These are phyloP conservation scores for Klebsormidium nitens DNA, from an alignment of 139 green algal genomes.

Conservation along the genomic window DNA sequence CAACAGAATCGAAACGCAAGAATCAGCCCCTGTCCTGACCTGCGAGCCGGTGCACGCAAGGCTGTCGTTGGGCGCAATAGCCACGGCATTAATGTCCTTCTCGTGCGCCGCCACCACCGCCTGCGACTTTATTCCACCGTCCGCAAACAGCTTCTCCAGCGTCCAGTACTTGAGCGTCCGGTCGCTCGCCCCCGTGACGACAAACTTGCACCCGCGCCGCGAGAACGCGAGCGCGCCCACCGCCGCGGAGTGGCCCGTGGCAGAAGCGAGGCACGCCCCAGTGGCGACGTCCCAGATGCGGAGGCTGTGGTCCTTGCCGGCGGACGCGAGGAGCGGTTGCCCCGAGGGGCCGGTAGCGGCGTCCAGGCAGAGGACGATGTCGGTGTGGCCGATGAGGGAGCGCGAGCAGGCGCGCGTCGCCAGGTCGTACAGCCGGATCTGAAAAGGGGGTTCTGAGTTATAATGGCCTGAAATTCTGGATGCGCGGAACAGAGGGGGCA, in stretches of 20 bases:
- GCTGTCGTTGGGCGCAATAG: slow-evolving; percentile 68
- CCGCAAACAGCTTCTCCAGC: slow-evolving; percentile 14
- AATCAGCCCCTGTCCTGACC: no score
- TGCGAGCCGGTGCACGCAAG: slow-evolving; percentile 60
- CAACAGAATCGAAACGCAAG: no score
- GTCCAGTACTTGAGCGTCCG: slow-evolving; percentile 67
- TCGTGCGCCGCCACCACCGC: slow-evolving; percentile 86
- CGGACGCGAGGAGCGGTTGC: slow-evolving; percentile 44
- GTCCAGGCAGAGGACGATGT: slow-evolving; percentile 60
- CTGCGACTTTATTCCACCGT: slow-evolving; percentile 40
- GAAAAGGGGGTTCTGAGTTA: no score
- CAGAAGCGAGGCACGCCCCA: slow-evolving; percentile 52
- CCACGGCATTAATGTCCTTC: slow-evolving; percentile 94
- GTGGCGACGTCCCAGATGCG: slow-evolving; percentile 47
- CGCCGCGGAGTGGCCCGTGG: slow-evolving; percentile 71
- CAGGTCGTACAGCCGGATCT: slow-evolving; percentile 70
- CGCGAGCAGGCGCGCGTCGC: slow-evolving; percentile 23
- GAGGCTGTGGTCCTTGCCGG: slow-evolving; percentile 73
- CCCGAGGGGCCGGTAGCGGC: background rate
- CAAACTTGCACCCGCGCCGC: slow-evolving; percentile 28
- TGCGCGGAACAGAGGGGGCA: no score
- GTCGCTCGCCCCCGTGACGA: slow-evolving; percentile 53
- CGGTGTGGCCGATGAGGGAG: slow-evolving; percentile 51
- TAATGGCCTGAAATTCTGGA: no score
- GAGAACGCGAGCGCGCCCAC: slow-evolving; percentile 76